Percentiles rank a stretch among this genome's conserved stretches.
Conservation (phyloP, 2,329 filamentous ascomycete species). For the Chlorencoelia australis region DNA sequence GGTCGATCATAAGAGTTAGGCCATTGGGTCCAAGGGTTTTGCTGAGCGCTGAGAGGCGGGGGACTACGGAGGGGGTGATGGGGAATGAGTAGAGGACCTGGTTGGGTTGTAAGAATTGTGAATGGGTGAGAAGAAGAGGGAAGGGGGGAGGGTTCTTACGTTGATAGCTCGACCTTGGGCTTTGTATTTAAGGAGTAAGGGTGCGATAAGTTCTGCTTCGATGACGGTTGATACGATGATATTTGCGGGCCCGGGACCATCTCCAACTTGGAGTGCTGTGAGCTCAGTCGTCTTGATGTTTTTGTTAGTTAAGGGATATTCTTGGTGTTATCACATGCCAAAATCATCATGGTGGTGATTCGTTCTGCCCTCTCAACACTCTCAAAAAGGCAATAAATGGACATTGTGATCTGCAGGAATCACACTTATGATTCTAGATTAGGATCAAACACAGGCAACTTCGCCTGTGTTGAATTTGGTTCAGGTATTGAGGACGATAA, state of each 20-base stretch:
- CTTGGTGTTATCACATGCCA: too few species aligned
- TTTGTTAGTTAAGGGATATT: too few species aligned
- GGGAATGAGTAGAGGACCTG: constrained; percentile 54
- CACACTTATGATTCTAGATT: too few species aligned
- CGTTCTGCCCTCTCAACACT: too few species aligned
- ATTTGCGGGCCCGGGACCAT: constrained; percentile 34
- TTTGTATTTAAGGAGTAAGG: constrained; percentile 49
- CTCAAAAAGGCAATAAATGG: too few species aligned
- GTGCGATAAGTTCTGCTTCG: constrained; percentile 59
- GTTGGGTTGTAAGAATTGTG: background rate
- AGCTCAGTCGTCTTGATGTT: constrained; percentile 58
- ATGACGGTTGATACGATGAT: constrained; percentile 65
- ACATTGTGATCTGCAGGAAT: too few species aligned
- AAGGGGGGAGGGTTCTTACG: constrained; percentile 33
- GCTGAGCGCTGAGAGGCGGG: constrained; percentile 48
- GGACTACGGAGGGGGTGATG: constrained; percentile 47
- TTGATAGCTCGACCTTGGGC: constrained; percentile 44
- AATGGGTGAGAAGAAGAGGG: background rate
- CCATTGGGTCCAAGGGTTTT: constrained; percentile 42
- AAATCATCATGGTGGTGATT: too few species aligned
- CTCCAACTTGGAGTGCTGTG: constrained; percentile 59
- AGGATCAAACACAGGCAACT: too few species aligned
- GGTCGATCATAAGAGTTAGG: constrained; percentile 60
- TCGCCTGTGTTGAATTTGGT: too few species aligned
- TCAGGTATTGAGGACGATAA: background rate